Evolutionary conservation across 371 early-diverging fungal species (phyloP), one percentile per base, ranked within the genome.

Genomic region (Apophysomyces variabilis): DNA sequence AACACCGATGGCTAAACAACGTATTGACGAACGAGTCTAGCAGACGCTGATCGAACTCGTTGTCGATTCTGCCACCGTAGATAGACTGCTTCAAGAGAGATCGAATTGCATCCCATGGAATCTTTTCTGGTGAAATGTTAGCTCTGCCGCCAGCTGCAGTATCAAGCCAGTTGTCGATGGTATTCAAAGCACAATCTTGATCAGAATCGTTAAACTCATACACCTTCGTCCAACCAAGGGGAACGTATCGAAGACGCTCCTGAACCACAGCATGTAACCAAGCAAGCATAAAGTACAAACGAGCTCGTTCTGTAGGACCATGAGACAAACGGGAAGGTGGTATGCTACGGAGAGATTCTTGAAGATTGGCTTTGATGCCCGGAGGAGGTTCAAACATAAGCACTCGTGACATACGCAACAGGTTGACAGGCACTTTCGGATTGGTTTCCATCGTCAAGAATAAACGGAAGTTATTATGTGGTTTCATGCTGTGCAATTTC

Each of bases 181-280:
- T 95, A 41, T 83, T 86, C 35, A 97, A 72, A 0, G 96, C 97
- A 74, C 93, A 94, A 39, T 94, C 95, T 76, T 93, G 91, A 79
- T 99, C 99, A 1, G 98, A 92, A 64, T 99, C 99, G 73, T 95
- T 97, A 76, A 99, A 99, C 71, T 98, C 99, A 71, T 98, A 99
- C 0, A 82, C 69, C 82, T 96, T 97, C 13, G 97, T 92, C 99
- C 99, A 99, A 36, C 99, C 99, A 36, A 99, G 78, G 46, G 99
- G 99, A 3, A 92, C 93, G 77, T 99, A 97, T 5, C 98, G 92
- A 36, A 97, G 82, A 66, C 99, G 94, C 78, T 99, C 99, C 72
- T 95, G 87, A 2, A 97, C 89, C 26, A 98, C 85, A 3, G 97
- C 92, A 78, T 99, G 98, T 37, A 99, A 77, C 99, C 99, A 99